Conservation (phyloP, 208 protist species). For the Herpetomonas tarakana region DNA sequence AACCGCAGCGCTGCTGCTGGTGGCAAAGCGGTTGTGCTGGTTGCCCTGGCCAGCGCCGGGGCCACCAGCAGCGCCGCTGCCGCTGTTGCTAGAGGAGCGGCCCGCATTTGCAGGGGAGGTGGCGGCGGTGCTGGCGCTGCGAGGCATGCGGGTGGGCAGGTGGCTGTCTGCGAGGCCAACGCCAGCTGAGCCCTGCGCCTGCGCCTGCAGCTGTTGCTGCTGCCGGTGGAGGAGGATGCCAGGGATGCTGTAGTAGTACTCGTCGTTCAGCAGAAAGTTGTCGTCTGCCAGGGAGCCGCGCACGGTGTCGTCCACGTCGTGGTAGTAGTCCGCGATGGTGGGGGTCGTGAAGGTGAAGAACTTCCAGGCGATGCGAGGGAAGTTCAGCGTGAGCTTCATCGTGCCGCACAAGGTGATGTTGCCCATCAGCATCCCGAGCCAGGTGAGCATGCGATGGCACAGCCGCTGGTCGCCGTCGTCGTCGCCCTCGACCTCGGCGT, state of each 20-base stretch:
- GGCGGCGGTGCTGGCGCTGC: not conserved
- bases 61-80: not conserved
- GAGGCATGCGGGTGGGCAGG: not conserved
- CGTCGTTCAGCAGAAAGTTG: conserved; percentile 74
- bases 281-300: conserved; percentile 63
- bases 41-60: conserved; percentile 2
- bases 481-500: conserved; percentile 20
- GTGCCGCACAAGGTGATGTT: conserved; percentile 84
- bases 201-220: not conserved
- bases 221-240: conserved; percentile 19
- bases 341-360: conserved; percentile 67
- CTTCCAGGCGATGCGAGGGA: conserved; percentile 86
- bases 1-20: not conserved
- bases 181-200: not conserved
- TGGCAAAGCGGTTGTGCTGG: not conserved
- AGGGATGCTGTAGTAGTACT: conserved; percentile 49
- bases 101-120: not conserved
- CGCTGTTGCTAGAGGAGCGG: not conserved
- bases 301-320: conserved; percentile 83
- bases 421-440: conserved; percentile 85
- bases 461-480: conserved; percentile 26
- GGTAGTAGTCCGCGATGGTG: conserved; percentile 77
- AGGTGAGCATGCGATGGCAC: conserved; percentile 48
- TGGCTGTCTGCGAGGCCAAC: not conserved
- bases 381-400: conserved; percentile 59